A percentile compares a stretch with the other conserved stretches of the same genome.
Conservation (phyloP, 345 rosid genomes). For the Rhizophora mangle region DNA sequence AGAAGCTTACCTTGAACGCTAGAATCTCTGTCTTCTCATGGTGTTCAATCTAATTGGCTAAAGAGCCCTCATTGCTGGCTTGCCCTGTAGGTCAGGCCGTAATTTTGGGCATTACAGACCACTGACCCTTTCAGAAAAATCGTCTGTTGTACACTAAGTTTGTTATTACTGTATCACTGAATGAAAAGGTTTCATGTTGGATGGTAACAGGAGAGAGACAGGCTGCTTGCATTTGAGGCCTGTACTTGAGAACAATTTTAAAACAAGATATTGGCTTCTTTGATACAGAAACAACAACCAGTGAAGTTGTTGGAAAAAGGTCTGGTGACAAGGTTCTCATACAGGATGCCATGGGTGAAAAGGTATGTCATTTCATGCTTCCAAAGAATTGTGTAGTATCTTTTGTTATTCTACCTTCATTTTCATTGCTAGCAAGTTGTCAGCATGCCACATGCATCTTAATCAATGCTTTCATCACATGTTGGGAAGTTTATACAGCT, state of each 20-base stretch:
- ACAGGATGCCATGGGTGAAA: constrained; percentile 94
- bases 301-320: constrained; percentile 89
- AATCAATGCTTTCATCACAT: constrained; percentile 24
- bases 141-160: too few species aligned
- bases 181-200: constrained; percentile 84
- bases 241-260: constrained; percentile 73
- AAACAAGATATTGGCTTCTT: constrained; percentile 81
- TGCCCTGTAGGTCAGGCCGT: too few species aligned
- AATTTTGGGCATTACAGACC: too few species aligned
- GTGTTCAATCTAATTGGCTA: too few species aligned
- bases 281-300: constrained; percentile 76
- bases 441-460: not conserved
- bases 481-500: constrained; percentile 79
- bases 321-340: constrained; percentile 86
- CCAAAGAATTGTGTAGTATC: not conserved
- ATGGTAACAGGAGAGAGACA: constrained; percentile 90
- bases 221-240: constrained; percentile 60
- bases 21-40: too few species aligned
- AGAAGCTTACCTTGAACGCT: too few species aligned
- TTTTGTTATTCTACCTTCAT: not conserved
- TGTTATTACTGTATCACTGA: too few species aligned
- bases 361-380: constrained; percentile 16
- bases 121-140: too few species aligned
- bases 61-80: too few species aligned
- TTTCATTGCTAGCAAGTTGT: not conserved